Evolutionary conservation across 148 eudicot genomes (phyloP).

Genomic region (Agrostemma githago): DNA sequence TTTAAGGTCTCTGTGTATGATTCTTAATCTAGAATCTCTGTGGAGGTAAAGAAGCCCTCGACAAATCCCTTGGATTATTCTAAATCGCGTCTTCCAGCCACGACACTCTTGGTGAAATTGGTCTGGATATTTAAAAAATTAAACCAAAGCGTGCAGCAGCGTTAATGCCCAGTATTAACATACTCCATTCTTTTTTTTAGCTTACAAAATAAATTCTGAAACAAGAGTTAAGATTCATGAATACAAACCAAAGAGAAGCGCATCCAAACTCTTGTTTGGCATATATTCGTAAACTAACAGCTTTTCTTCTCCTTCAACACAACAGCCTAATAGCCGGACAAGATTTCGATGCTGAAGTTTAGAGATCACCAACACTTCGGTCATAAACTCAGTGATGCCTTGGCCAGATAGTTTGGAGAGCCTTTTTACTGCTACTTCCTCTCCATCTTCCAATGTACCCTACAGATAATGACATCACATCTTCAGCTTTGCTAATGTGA

Average conservation of each 20-base stretch:
- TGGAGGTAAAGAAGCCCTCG: constrained; percentile 59
- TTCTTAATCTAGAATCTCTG: constrained; percentile 44
- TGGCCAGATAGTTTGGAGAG: constrained; percentile 41
- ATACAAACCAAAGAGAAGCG: constrained; percentile 34
- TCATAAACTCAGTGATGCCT: constrained; percentile 43
- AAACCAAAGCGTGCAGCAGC: not conserved
- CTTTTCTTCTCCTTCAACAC: constrained; percentile 35
- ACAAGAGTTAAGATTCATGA: not conserved
- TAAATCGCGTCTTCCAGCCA: constrained; percentile 40
- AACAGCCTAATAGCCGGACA: constrained; percentile 37
- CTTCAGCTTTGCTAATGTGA: too few relatives aligned
- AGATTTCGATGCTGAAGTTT: constrained; percentile 46
- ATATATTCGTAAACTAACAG: constrained; percentile 38
- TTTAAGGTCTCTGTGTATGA: constrained; percentile 53
- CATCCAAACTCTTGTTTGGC: constrained; percentile 44
- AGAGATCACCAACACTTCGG: constrained; percentile 38
- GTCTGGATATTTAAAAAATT: constrained; percentile 6
- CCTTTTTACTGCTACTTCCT: constrained; percentile 40
- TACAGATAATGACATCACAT: not conserved
- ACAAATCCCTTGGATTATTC: constrained; percentile 52
- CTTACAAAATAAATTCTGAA: not conserved
- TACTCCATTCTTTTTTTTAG: not conserved
- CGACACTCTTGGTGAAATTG: constrained; percentile 5
- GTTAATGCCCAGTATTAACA: not conserved
- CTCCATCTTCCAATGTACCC: constrained; percentile 36